Percentiles rank a stretch among this genome's conserved stretches.
Conservation (phyloP, 2,329 filamentous ascomycete genomes). For the Gaeumannomyces tritici region DNA sequence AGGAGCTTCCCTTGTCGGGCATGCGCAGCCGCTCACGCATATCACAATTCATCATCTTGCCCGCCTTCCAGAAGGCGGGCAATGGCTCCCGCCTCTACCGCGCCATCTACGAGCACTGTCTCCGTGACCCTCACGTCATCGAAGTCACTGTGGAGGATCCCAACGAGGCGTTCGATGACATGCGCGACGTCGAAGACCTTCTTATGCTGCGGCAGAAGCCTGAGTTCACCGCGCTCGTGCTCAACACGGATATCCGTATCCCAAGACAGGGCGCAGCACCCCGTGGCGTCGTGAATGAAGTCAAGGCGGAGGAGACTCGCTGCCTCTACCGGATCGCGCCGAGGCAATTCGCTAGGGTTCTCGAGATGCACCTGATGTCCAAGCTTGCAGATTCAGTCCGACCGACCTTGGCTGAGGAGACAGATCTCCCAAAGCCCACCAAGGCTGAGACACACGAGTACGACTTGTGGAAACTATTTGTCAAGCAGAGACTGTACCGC, state of each 20-base stretch:
- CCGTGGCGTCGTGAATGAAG: constrained; percentile 46
- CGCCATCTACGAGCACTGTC: constrained; percentile 62
- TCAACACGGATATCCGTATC: constrained; percentile 42
- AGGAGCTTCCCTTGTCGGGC: constrained; percentile 35
- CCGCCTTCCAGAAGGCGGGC: constrained; percentile 73
- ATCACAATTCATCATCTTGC: constrained; percentile 87
- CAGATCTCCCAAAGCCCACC: constrained; percentile 27
- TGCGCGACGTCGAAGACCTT: constrained; percentile 68
- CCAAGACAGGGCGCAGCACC: constrained; percentile 38
- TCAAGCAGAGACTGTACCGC: constrained; percentile 68
- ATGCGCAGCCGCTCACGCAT: constrained; percentile 74
- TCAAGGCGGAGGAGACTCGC: constrained; percentile 46
- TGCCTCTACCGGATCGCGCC: constrained; percentile 60
- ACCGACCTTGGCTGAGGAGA: constrained; percentile 35
- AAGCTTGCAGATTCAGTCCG: constrained; percentile 46
- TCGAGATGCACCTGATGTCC: constrained; percentile 67
- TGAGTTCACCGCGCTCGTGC: constrained; percentile 44
- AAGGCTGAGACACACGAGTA: constrained; percentile 53
- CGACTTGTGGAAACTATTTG: constrained; percentile 61
- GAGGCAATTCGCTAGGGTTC: constrained; percentile 64
- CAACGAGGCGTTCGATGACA: constrained; percentile 73
- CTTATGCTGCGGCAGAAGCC: constrained; percentile 50
- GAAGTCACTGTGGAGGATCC: constrained; percentile 94
- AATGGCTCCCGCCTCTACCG: constrained; percentile 76
- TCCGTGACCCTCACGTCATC: constrained; percentile 56